Percentiles rank a stretch among this genome's conserved stretches.
These are phyloP conservation scores for Thinopyrum obtusiflorum DNA, from an alignment of 202 grass and related monocot genomes.

Conservation along the genomic window DNA sequence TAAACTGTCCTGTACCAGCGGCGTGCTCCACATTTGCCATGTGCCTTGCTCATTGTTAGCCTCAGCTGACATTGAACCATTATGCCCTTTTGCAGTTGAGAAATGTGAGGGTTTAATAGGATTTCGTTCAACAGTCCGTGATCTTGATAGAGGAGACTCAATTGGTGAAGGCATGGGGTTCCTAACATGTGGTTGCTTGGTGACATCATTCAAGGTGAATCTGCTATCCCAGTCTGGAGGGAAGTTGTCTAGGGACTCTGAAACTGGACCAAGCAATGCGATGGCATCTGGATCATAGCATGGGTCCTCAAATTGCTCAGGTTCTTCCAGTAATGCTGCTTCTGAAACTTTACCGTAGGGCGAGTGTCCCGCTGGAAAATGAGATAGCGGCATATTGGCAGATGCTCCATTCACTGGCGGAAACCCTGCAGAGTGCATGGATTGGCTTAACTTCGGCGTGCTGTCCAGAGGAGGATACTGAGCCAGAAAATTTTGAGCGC, in stretches of 20 bases:
- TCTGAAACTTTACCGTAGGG: conserved; percentile 43
- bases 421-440: conserved; percentile 47
- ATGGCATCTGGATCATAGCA: conserved; percentile 81
- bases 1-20: conserved; percentile 72
- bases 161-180: conserved; percentile 71
- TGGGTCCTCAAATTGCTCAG: conserved; percentile 87
- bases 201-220: conserved; percentile 50
- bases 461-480: conserved; percentile 54
- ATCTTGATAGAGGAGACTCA: conserved; percentile 60
- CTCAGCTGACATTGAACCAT: conserved; percentile 38
- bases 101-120: conserved; percentile 17
- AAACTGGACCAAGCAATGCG: conserved; percentile 79
- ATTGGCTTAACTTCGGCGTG: conserved; percentile 41
- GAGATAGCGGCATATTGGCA: conserved; percentile 30
- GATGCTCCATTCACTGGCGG: conserved; percentile 41
- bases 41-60: conserved; percentile 59
- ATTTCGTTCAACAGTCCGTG: conserved; percentile 52
- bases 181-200: conserved; percentile 56
- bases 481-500: conserved; percentile 48
- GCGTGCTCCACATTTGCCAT: conserved; percentile 90
- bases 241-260: conserved; percentile 66
- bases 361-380: conserved; percentile 49
- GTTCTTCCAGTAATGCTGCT: conserved; percentile 51
- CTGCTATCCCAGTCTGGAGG: conserved; percentile 48
- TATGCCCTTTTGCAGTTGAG: conserved; percentile 37